These are phyloP conservation scores for Mycena maculata DNA, from an alignment of 768 basidiomycete species.

Conservation along the genomic window DNA sequence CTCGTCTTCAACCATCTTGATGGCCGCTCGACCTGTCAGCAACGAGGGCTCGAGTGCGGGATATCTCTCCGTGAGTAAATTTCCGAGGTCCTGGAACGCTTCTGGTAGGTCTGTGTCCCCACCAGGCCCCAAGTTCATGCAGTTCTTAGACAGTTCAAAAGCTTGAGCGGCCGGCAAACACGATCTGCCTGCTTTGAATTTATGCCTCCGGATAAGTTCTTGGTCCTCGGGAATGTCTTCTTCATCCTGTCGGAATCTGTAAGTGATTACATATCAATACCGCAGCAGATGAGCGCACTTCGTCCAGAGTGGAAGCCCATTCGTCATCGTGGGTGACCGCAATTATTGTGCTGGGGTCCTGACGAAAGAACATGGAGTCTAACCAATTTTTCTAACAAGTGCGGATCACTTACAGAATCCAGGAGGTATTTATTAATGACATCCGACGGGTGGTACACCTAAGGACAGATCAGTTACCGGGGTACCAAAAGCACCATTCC, in stretches of 20 bases:
- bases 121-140: no score
- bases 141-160: no score
- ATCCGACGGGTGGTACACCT: neutral
- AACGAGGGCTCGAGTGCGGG: no score
- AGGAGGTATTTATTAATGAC: slow-evolving; percentile 1
- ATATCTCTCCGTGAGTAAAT: no score
- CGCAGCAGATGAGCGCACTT: neutral
- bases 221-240: neutral
- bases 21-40: no score
- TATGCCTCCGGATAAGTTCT: slow-evolving; percentile 6
- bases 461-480: neutral
- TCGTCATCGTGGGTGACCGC: slow-evolving; percentile 11
- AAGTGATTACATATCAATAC: neutral
- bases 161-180: no score
- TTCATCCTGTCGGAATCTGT: neutral
- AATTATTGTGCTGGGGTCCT: neutral
- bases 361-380: neutral
- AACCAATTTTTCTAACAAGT: neutral
- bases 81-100: no score
- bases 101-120: no score
- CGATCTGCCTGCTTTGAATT: no score
- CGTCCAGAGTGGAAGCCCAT: neutral
- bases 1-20: no score
- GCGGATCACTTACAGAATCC: neutral
- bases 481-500: no score